Evolutionary conservation across 2,329 filamentous ascomycete genomes (phyloP).

Genomic region (Rosellinia necatrix): DNA sequence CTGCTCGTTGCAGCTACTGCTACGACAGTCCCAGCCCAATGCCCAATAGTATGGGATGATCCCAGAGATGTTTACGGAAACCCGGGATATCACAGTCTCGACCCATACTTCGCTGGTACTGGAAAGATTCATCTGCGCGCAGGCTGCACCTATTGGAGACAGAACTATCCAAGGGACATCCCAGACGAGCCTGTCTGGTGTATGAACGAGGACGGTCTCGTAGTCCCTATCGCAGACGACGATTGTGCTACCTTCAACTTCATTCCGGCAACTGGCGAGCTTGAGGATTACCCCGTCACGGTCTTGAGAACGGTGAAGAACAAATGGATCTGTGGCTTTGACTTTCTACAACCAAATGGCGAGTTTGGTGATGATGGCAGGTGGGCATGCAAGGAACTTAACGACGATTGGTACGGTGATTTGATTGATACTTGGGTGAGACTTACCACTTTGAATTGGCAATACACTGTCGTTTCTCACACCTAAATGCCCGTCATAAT

Average conservation of each 20-base stretch:
- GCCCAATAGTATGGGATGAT: constrained; percentile 1
- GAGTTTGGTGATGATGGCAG: not conserved
- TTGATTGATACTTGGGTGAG: not conserved
- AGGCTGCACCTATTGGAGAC: constrained; percentile 12
- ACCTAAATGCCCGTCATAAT: too few relatives aligned
- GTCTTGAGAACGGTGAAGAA: not conserved
- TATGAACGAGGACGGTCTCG: not conserved
- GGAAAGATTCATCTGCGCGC: constrained; percentile 1
- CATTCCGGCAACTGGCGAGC: not conserved
- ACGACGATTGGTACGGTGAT: not conserved
- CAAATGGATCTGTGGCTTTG: not conserved
- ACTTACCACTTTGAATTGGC: too few relatives aligned
- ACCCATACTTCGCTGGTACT: not conserved
- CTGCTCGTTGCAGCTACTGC: not conserved
- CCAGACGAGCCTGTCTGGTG: not conserved
- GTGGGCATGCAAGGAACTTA: not conserved
- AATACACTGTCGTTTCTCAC: too few relatives aligned
- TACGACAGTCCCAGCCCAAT: not conserved
- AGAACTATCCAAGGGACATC: constrained; percentile 7
- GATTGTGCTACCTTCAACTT: constrained; percentile 5
- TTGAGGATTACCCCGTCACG: not conserved
- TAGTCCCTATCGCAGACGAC: constrained; percentile 15
- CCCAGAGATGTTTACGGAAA: not conserved
- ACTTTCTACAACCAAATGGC: not conserved
- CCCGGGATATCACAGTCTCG: not conserved